Evolutionary conservation across 345 rosid genomes (phyloP), one percentile per base, ranked within the genome.

Genomic region (Boechera retrofracta): DNA sequence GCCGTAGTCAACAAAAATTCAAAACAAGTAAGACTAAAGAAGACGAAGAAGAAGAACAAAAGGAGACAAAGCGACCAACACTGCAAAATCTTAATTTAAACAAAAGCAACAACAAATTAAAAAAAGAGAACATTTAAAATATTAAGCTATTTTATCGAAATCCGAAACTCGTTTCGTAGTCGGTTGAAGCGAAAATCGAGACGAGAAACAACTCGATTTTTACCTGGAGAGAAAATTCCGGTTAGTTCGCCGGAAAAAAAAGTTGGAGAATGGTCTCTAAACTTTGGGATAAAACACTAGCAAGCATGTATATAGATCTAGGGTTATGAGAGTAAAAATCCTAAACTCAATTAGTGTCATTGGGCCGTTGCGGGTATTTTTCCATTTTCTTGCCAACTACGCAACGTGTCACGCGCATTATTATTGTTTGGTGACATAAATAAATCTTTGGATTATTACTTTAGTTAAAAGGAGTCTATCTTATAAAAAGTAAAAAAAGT

Each of bases 1-100:
- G 10, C 60, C 73, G 75, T 73, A 79, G 78, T 73, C 82, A 73
- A 79, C 69, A 67, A 59, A 61, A 0, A 2, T 79, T 79, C 82
- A 73, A 78, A 72, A 47, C 32, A 54, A 68, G 70, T 39, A 38
- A 48, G 81, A 78, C 70, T 58, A 31, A 1, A 52, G 41, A 76
- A 63, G 64, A 77, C 29, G 70, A 60, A 29, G 76, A 66, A 39
- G 61, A 56, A 33, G 31, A 56, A 38, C 10, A 69, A 41, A 10
- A 29, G 63, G 6, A 59, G 48, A 72, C 65, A 26, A 49, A 67
- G 29, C 58, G n/a, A n/a, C n/a, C n/a, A n/a, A 33, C 33, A 59
- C 57, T 39, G 64, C 28, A 26, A 67, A 62, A 73, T 60, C 12
- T 53, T 59, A 53, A 32, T 71, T 18, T 38, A 7, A 24, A 77